Evolutionary conservation across 805 yeast species (phyloP), one percentile per base, ranked within the genome.

Genomic region (Starmerella cellae): DNA sequence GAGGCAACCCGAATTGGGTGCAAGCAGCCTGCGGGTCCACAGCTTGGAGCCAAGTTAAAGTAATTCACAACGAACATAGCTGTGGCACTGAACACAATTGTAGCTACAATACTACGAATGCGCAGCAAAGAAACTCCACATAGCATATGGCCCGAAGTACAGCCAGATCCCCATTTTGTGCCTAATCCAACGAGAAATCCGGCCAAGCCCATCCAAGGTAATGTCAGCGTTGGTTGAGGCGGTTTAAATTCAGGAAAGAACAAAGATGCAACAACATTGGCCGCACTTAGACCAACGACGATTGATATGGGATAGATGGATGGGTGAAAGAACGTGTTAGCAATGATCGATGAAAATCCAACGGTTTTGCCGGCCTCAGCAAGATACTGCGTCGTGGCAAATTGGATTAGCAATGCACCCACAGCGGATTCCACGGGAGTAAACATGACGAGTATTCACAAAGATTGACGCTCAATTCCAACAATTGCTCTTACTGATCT

Each of bases 81-180:
- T 5, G 59, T 47, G 1, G 53, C 5, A 2, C 60, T 46, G 44
- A 72, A 72, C 1, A 58, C 47, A 4, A 49, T 45, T 1, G 74
- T 68, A 1, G 77, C 74, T 5, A 64, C 64, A 13, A 71, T 40
- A 16, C 73, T 67, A 46, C 76, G 56, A 42, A 57, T 39, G 36
- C 74, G 57, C 4, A 68, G 49, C 37, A 75, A 57, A 9, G 74
- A 65, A n/a, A 71, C 39, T 0, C 77, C 77, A 17, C 61, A 59
- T 5, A 72, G 55, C 73, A 72, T 68, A 49, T 72, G 76, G 2
- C 77, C 77, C 0, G 75, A 70, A 1, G 76, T 72, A 43, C 77
- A 72, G 2, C 76, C 77, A 24, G 63, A 57, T 0, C 72, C 75
- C 26, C 60, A 52, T 27, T 62, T 62, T 0, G 76, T 66, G 1